phyloP scores from a whole-genome alignment of 2,329 filamentous ascomycete species.

The Ophiostoma ips region DNA sequence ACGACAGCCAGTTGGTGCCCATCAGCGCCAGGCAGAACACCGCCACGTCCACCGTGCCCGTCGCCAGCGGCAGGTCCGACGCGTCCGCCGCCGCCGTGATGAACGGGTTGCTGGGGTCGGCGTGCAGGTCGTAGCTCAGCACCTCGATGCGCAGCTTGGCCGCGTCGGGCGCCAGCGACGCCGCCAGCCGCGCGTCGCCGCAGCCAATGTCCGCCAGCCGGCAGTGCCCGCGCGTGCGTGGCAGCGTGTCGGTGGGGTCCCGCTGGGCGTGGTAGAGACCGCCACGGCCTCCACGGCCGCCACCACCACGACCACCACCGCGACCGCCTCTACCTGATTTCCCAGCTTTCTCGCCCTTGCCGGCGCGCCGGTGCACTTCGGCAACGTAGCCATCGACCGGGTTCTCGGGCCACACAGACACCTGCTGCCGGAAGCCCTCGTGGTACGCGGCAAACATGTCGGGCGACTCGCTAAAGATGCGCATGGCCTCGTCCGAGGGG shows the following conservation, averaged over 20 bases:
- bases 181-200: conserved; percentile 73
- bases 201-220: conserved; percentile 87
- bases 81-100: conserved; percentile 85
- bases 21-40: conserved; percentile 95
- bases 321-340: conserved; percentile 11
- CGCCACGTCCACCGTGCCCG: conserved; percentile 68
- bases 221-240: conserved; percentile 57
- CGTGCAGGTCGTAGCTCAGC: conserved; percentile 73
- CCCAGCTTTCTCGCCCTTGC: conserved; percentile 9
- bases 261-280: conserved; percentile 13
- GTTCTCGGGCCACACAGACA: conserved; percentile 92
- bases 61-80: conserved; percentile 60
- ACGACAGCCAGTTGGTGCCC: conserved; percentile 97
- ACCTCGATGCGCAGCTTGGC: conserved; percentile 58
- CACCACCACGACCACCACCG: conserved; percentile 10
- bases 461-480: conserved; percentile 69
- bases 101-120: conserved; percentile 41
- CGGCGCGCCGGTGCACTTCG: conserved; percentile 48
- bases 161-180: conserved; percentile 48
- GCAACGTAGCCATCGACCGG: conserved; percentile 78
- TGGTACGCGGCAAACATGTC: conserved; percentile 97
- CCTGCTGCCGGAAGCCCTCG: conserved; percentile 88
- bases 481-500: conserved; percentile 69
- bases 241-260: conserved; percentile 36
- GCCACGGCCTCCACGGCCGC: conserved; percentile 15